Conservation (phyloP, 140 eudicot genomes). For the Oenanthe javanica region DNA sequence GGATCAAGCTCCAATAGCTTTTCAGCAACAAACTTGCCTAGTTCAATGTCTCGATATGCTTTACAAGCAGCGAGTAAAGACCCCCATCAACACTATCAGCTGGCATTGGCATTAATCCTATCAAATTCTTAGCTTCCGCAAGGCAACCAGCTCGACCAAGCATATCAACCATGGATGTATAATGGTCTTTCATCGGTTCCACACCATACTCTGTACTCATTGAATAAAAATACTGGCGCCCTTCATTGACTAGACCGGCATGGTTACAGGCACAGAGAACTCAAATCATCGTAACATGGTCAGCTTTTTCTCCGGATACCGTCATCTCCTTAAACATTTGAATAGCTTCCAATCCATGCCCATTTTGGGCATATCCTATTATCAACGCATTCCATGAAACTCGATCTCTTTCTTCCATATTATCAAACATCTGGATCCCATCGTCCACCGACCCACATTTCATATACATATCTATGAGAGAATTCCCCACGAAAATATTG, state of each 20-base stretch:
- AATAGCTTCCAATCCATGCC: constrained; percentile 61
- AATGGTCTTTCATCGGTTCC: constrained; percentile 70
- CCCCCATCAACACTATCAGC: constrained; percentile 78
- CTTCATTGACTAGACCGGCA: constrained; percentile 77
- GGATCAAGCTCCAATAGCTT: constrained; percentile 60
- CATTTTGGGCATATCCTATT: constrained; percentile 88
- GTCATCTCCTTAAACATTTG: constrained; percentile 54
- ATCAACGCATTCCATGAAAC: constrained; percentile 90
- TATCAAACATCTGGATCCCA: constrained; percentile 44
- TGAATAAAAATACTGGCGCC: constrained; percentile 51
- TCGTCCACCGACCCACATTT: constrained; percentile 89
- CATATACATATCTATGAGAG: constrained; percentile 85
- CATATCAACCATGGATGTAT: constrained; percentile 78
- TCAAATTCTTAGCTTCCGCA: constrained; percentile 62
- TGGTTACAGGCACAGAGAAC: constrained; percentile 93
- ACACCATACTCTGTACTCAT: constrained; percentile 62
- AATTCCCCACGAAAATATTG: constrained; percentile 81
- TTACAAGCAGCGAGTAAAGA: constrained; percentile 87
- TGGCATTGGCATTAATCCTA: constrained; percentile 61
- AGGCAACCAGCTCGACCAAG: constrained; percentile 87
- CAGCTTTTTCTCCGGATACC: constrained; percentile 66
- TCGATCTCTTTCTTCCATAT: constrained; percentile 59
- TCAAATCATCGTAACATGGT: constrained; percentile 86
- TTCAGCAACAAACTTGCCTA: constrained; percentile 73
- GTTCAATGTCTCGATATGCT: constrained; percentile 59